Conservation (phyloP, 305 asterid species). For the Rubia tinctorum region DNA sequence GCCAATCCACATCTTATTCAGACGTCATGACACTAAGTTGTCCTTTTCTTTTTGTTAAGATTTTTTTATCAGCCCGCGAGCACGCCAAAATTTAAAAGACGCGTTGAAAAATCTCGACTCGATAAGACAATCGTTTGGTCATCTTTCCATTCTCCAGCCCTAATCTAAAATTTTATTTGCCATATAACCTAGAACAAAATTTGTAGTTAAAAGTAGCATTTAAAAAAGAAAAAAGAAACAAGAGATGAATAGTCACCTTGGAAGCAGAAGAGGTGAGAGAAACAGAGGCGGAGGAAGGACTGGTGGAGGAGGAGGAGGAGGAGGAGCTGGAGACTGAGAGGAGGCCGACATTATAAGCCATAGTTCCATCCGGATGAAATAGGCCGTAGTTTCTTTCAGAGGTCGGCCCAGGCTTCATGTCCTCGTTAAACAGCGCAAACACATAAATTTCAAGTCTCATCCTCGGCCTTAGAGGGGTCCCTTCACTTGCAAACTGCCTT, state of each 20-base stretch:
- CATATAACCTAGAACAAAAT: too few species aligned
- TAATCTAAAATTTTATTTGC: too few species aligned
- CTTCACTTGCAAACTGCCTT: slow-evolving; percentile 52
- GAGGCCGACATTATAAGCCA: slow-evolving; percentile 79
- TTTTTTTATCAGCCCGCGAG: too few species aligned
- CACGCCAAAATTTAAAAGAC: too few species aligned
- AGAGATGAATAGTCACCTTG: slow-evolving; percentile 35
- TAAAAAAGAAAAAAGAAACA: too few species aligned
- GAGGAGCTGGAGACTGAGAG: slow-evolving; percentile 39
- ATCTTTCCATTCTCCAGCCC: background rate
- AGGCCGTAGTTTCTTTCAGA: slow-evolving; percentile 87
- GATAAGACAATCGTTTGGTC: background rate
- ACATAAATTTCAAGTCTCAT: slow-evolving; percentile 57
- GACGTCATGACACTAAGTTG: background rate
- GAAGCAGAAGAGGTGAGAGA: slow-evolving; percentile 55
- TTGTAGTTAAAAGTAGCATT: background rate
- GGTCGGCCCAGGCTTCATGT: slow-evolving; percentile 84
- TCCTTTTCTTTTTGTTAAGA: too few species aligned
- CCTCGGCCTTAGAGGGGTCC: slow-evolving; percentile 72
- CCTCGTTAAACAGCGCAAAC: slow-evolving; percentile 88
- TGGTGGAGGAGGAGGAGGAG: background rate
- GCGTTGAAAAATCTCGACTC: too few species aligned
- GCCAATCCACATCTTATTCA: background rate
- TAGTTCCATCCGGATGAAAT: slow-evolving; percentile 73
- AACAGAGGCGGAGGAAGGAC: slow-evolving; percentile 27